Conservation (phyloP, 2,329 filamentous ascomycete genomes). For the Trichoderma oligosporum region DNA sequence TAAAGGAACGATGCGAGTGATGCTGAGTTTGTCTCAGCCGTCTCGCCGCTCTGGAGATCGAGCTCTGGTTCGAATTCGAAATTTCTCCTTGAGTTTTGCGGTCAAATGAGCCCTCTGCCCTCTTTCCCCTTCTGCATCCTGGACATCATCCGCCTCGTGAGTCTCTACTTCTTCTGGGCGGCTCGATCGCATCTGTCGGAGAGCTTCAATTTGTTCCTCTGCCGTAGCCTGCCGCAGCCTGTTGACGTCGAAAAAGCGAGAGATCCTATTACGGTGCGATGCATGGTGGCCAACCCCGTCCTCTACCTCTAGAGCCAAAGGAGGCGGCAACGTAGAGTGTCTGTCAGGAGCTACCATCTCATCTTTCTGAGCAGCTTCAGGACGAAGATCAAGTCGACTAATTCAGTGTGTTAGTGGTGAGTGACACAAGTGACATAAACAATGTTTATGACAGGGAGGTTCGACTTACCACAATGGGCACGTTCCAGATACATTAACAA, state of each 20-base stretch:
- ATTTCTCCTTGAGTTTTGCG: slow-evolving; percentile 50
- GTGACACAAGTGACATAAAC: background rate
- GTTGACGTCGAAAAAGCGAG: slow-evolving; percentile 54
- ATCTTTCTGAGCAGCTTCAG: slow-evolving; percentile 31
- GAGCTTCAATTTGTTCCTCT: slow-evolving; percentile 59
- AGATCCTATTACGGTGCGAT: slow-evolving; percentile 43
- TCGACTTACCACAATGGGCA: slow-evolving; percentile 62
- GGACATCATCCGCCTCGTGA: slow-evolving; percentile 26
- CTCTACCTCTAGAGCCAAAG: slow-evolving; percentile 39
- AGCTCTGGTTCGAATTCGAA: slow-evolving; percentile 49
- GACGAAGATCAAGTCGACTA: slow-evolving; percentile 55
- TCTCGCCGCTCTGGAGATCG: slow-evolving; percentile 30
- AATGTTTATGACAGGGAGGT: background rate
- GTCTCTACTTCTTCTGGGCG: slow-evolving; percentile 22
- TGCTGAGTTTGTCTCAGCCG: background rate
- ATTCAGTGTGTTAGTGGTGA: slow-evolving; percentile 1
- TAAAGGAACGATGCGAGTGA: background rate
- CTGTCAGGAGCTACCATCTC: slow-evolving; percentile 22
- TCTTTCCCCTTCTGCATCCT: slow-evolving; percentile 30
- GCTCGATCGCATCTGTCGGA: slow-evolving; percentile 44
- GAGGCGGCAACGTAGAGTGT: slow-evolving; percentile 36
- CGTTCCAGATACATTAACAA: slow-evolving; percentile 65
- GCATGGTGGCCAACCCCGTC: slow-evolving; percentile 31
- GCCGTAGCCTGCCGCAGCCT: slow-evolving; percentile 55
- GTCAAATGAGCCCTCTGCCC: slow-evolving; percentile 44